Evolutionary conservation across 1,139 yeast genomes (phyloP).

Genomic region (Magnusiomyces clavatus): DNA sequence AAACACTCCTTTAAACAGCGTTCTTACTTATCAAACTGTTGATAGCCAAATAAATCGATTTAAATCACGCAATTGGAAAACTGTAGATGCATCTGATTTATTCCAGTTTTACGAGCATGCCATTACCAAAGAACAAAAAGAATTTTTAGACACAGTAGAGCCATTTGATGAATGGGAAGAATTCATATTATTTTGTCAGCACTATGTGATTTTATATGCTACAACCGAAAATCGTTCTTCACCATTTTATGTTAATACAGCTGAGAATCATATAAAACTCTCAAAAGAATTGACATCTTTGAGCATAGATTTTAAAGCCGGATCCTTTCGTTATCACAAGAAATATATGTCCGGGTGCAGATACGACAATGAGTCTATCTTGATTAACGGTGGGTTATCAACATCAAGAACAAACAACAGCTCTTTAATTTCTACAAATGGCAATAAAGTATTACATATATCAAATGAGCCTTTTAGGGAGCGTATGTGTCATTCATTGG

Average conservation of each 20-base stretch:
- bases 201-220: conserved; percentile 64
- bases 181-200: conserved; percentile 68
- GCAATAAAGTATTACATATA: conserved; percentile 8
- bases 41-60: conserved; percentile 47
- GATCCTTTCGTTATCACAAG: conserved; percentile 28
- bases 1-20: conserved; percentile 65
- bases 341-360: conserved; percentile 45
- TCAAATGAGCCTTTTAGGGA: conserved; percentile 14
- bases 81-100: conserved; percentile 49
- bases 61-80: conserved; percentile 38
- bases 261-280: background rate
- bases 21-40: conserved; percentile 48
- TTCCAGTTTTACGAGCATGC: conserved; percentile 49
- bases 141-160: conserved; percentile 45
- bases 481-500: conserved; percentile 56
- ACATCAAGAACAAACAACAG: conserved; percentile 1
- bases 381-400: conserved; percentile 1
- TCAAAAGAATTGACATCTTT: conserved; percentile 4
- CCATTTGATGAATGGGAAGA: conserved; percentile 84
- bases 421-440: conserved; percentile 7
- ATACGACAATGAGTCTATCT: conserved; percentile 13
- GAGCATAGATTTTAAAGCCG: too few relatives aligned
- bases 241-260: conserved; percentile 12
- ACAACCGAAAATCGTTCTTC: conserved; percentile 5
- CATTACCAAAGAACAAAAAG: conserved; percentile 37